Evolutionary conservation across 2,329 filamentous ascomycete genomes (phyloP).

Genomic region (Alternaria tenuissima): DNA sequence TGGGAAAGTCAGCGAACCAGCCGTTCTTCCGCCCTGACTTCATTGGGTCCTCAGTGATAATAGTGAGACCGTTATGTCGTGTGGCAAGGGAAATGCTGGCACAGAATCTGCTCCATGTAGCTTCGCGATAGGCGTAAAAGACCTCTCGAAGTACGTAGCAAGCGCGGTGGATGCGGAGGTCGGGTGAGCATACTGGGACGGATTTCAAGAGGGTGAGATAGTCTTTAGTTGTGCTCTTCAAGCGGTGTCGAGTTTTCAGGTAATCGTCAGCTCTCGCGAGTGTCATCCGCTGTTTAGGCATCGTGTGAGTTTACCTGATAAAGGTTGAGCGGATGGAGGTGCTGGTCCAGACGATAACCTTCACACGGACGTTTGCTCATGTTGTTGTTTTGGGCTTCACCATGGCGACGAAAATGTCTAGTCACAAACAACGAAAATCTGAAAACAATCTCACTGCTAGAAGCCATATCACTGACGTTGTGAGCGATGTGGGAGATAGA

Average conservation of each 20-base stretch:
- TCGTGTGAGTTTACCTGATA: neutral
- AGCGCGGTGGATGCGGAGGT: neutral
- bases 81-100: neutral
- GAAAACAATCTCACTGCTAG: neutral
- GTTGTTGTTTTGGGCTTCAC: neutral
- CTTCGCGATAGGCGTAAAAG: conserved; percentile 3
- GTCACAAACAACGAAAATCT: neutral
- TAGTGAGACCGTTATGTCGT: neutral
- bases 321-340: neutral
- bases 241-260: neutral
- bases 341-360: neutral
- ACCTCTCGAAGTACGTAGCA: neutral
- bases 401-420: neutral
- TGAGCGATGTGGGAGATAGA: neutral
- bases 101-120: conserved; percentile 1
- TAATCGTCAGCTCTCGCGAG: neutral
- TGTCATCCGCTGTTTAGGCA: neutral
- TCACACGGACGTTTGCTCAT: neutral
- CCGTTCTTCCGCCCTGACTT: conserved; percentile 2
- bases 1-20: conserved; percentile 8
- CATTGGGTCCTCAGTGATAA: conserved; percentile 2
- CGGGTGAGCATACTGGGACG: neutral
- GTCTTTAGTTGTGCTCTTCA: neutral
- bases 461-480: neutral
- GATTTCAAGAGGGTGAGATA: neutral